Percentiles rank a stretch among this genome's conserved stretches.
Conservation (phyloP, 1,284 basidiomycete genomes). For the Inonotus hispidus region DNA sequence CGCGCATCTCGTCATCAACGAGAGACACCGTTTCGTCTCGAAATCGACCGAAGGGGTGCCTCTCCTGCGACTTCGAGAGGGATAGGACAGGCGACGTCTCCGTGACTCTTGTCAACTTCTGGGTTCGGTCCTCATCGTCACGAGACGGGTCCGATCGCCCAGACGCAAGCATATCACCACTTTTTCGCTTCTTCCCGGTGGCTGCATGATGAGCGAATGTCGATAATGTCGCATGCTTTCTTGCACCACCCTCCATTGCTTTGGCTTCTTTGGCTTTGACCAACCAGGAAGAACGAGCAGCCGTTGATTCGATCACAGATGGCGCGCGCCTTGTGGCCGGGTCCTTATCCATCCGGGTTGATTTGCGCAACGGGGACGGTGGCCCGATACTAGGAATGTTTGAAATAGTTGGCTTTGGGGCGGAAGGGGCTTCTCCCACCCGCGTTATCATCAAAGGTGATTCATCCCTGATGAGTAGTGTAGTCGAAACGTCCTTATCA, state of each 20-base stretch:
- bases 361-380: conserved; percentile 64
- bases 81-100: conserved; percentile 10
- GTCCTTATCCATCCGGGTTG: conserved; percentile 47
- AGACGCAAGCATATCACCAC: conserved; percentile 44
- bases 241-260: conserved; percentile 51
- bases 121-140: conserved; percentile 31
- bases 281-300: conserved; percentile 67
- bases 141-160: conserved; percentile 4
- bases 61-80: conserved; percentile 1
- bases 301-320: conserved; percentile 37
- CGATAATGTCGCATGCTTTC: conserved; percentile 27
- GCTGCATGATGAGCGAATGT: conserved; percentile 12
- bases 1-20: conserved; percentile 5
- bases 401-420: conserved; percentile 31
- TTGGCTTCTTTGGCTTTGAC: conserved; percentile 71
- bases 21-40: not conserved
- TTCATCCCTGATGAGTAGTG: not conserved
- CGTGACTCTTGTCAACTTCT: conserved; percentile 44
- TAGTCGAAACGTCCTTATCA: not conserved
- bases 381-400: conserved; percentile 56
- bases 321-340: conserved; percentile 26
- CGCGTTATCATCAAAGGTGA: not conserved
- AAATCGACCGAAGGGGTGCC: not conserved
- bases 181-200: conserved; percentile 56
- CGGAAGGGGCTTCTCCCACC: conserved; percentile 8